Evolutionary conservation across 208 protist species (phyloP).

Genomic region (Leishmania gerbilli): DNA sequence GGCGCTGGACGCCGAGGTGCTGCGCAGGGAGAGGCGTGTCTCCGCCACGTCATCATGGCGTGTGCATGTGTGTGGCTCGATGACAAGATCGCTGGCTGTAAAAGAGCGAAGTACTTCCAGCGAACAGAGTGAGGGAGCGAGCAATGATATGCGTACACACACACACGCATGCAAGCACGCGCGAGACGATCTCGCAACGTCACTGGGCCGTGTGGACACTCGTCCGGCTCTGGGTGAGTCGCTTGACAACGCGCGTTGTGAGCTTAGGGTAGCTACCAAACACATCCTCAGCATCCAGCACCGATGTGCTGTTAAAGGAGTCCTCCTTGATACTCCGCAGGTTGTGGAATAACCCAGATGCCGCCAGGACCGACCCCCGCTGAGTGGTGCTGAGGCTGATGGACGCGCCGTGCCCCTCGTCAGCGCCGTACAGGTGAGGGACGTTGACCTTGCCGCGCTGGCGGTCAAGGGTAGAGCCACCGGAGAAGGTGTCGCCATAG

Average conservation of each 20-base stretch:
- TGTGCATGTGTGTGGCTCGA: not conserved
- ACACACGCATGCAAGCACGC: no score
- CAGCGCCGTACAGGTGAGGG: constrained; percentile 19
- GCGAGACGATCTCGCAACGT: not conserved
- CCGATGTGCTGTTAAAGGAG: not conserved
- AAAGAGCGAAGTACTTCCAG: not conserved
- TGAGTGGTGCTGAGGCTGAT: not conserved
- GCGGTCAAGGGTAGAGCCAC: constrained; percentile 8
- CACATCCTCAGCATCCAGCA: constrained; percentile 22
- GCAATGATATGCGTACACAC: not conserved
- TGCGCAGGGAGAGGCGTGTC: not conserved
- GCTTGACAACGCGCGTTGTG: not conserved
- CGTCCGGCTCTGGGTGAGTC: not conserved
- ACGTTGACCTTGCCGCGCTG: constrained; percentile 28
- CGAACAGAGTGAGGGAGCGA: not conserved
- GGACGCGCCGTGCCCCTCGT: not conserved
- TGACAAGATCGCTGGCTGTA: not conserved
- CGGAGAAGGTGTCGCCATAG: not conserved
- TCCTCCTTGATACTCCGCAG: not conserved
- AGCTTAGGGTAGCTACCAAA: constrained; percentile 13
- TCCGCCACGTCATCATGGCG: not conserved
- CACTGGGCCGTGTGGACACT: not conserved
- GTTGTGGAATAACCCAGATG: constrained; percentile 20
- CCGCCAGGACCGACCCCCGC: not conserved
- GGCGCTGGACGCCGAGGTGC: no score